Evolutionary conservation across 441 rosid genomes (phyloP).

Genomic region (Daphne laureola): DNA sequence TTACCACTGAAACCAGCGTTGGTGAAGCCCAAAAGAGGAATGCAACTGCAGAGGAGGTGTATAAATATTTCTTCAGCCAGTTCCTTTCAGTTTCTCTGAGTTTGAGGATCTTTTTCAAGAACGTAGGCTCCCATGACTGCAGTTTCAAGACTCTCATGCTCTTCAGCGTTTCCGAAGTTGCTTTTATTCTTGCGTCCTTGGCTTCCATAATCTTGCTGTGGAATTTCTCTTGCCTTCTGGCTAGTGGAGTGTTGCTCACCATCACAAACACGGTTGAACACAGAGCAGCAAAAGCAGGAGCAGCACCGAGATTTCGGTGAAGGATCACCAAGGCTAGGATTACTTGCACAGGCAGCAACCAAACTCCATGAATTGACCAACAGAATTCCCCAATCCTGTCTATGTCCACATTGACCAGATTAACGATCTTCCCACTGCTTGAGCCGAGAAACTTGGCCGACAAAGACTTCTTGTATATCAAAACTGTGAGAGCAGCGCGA

Average conservation of each 20-base stretch:
- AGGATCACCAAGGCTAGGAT: constrained; percentile 47
- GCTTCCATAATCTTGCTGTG: constrained; percentile 61
- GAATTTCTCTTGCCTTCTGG: constrained; percentile 40
- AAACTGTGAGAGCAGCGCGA: constrained; percentile 44
- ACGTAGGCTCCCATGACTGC: constrained; percentile 53
- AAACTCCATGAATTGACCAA: constrained; percentile 52
- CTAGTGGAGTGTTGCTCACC: constrained; percentile 60
- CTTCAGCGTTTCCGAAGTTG: constrained; percentile 63
- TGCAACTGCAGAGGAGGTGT: constrained; percentile 41
- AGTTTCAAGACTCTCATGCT: constrained; percentile 67
- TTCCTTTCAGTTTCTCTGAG: constrained; percentile 47
- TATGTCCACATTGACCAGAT: constrained; percentile 57
- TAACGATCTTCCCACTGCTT: constrained; percentile 43
- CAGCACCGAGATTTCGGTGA: constrained; percentile 49
- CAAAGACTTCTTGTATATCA: constrained; percentile 50
- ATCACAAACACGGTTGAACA: constrained; percentile 43
- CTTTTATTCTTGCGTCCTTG: constrained; percentile 57
- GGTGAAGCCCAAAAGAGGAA: constrained; percentile 67
- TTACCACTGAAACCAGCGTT: constrained; percentile 42
- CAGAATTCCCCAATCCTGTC: constrained; percentile 68
- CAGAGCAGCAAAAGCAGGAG: constrained; percentile 50
- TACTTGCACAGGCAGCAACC: constrained; percentile 70
- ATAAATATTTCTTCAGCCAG: constrained; percentile 46
- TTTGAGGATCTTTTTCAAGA: constrained; percentile 36
- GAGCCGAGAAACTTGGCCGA: constrained; percentile 31